Base-by-base conservation (phyloP, 345 rosid species). In the Dipteronia sinensis region DNA sequence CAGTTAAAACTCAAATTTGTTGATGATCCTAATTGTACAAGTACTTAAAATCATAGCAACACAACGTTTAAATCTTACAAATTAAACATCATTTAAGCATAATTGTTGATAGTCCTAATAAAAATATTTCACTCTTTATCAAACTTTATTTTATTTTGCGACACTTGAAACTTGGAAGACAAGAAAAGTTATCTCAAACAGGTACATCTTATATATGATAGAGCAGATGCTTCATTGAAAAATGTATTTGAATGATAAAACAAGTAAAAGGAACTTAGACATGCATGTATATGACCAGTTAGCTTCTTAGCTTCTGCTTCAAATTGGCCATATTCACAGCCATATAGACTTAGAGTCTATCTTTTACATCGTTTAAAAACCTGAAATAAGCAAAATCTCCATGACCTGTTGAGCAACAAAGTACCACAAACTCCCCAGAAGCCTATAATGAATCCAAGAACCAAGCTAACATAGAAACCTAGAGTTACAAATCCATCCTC, bases 401-500 rank as follows among this genome's bases (percentile, higher is more conserved):
- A 81, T 13, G 77, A 66, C 17, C 23, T 19, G 19, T 40, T 73
- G 49, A 68, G 67, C 10, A 71, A 1, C 2, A 81, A 22, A 27
- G 74, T 7, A 27, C 71, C 63, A 13, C 79, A 61, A 10, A 72
- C 78, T 29, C 67, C 75, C 65, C 71, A 47, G 22, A 76, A 67
- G 40, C 75, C 81, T 11, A 44, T 38, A 53, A 47, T 42, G 63
- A 67, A 67, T 10, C 84, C 75, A 1, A 11, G 16, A 17, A 10
- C 22, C 71, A 51, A 47, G 22, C 83, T 74, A 13, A 17, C 13
- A 38, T 12, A 81, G 63, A 81, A 81, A 80, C 80, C 74, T 19
- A 11, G 40, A 20, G 61, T 17, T 22, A 0, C 22, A 1, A n/a
- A 56, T 56, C 61, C 22, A 56, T 56, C 61, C 9, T 56, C 23